These are phyloP conservation scores for maize (Zea mays) DNA, from an alignment of 176 grass and related monocot genomes.

Conservation along the genomic window DNA sequence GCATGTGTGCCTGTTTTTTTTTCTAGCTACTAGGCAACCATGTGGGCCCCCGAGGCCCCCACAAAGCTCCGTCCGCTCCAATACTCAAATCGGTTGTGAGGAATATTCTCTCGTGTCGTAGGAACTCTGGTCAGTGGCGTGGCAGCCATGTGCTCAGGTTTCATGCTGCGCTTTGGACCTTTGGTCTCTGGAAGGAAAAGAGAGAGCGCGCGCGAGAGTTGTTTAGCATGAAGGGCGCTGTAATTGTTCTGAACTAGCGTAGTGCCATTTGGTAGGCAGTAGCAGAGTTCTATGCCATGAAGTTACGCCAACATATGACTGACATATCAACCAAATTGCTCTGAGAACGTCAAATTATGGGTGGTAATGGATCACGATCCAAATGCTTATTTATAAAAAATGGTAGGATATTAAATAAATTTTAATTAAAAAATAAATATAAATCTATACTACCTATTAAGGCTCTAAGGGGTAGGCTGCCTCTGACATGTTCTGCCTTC, in stretches of 20 bases:
- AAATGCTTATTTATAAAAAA: too few relatives aligned
- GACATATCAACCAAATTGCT: neutral
- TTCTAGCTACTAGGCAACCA: neutral
- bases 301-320: neutral
- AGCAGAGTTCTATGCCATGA: neutral
- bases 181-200: neutral
- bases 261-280: slow-evolving; percentile 11
- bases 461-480: too few relatives aligned
- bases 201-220: too few relatives aligned
- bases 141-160: neutral
- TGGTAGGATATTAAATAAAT: too few relatives aligned
- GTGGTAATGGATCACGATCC: too few relatives aligned
- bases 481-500: too few relatives aligned
- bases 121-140: neutral
- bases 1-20: neutral
- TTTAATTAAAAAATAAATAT: too few relatives aligned
- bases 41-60: neutral
- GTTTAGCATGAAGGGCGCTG: neutral
- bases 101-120: neutral
- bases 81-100: too few relatives aligned
- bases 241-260: neutral
- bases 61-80: too few relatives aligned
- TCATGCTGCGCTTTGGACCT: neutral
- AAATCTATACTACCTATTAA: too few relatives aligned
- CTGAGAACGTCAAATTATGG: too few relatives aligned